A percentile compares a stretch with the other conserved stretches of the same genome.
phyloP scores from a whole-genome alignment of 2,329 filamentous ascomycete species.

The Exophiala mesophila region DNA sequence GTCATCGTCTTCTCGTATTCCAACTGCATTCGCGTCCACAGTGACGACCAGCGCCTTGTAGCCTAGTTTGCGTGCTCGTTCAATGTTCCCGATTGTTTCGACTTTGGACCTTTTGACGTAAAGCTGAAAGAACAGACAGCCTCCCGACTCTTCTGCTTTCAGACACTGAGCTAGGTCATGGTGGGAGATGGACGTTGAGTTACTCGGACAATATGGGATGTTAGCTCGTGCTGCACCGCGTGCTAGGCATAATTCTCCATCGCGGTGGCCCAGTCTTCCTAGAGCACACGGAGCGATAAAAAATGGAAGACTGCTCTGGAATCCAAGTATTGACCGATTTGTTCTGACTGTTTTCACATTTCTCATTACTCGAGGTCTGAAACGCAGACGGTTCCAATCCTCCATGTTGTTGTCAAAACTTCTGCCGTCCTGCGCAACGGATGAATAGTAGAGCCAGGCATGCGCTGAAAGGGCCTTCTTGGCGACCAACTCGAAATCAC shows the following conservation, averaged over 20 bases:
- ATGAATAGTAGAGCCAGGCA: constrained; percentile 14
- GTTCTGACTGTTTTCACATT: constrained; percentile 30
- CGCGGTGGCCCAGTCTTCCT: constrained; percentile 32
- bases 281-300: constrained; percentile 37
- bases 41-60: constrained; percentile 24
- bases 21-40: constrained; percentile 33
- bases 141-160: neutral
- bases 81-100: constrained; percentile 45
- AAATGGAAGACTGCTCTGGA: constrained; percentile 32
- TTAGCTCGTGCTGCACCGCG: constrained; percentile 32
- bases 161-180: neutral
- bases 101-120: constrained; percentile 49
- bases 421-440: constrained; percentile 12
- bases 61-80: constrained; percentile 26
- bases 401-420: constrained; percentile 40
- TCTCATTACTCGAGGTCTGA: constrained; percentile 42
- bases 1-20: constrained; percentile 56
- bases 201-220: neutral
- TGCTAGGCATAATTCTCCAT: constrained; percentile 35
- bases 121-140: constrained; percentile 37
- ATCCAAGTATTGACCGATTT: constrained; percentile 30
- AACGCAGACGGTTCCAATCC: constrained; percentile 28
- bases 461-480: constrained; percentile 3
- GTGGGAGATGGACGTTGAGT: neutral
- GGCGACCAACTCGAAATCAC: constrained; percentile 16